phyloP scores from a whole-genome alignment of 1,139 yeast genomes.

The Candida buenavistaensis region DNA sequence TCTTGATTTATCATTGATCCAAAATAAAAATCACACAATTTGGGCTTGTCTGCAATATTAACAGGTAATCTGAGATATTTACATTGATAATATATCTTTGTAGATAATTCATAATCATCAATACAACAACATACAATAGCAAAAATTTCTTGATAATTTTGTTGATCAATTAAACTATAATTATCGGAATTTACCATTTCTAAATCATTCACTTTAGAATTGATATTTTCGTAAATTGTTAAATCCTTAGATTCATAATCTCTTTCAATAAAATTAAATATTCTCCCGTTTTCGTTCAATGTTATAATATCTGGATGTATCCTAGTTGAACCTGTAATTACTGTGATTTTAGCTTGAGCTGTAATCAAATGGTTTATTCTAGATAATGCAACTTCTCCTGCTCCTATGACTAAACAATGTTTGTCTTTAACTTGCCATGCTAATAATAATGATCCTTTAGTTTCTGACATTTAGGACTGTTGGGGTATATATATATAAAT shows the following conservation, averaged over 20 bases:
- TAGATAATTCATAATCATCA: constrained; percentile 65
- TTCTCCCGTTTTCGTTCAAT: constrained; percentile 40
- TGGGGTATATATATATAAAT: neutral
- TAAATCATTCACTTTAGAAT: constrained; percentile 14
- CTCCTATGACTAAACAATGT: constrained; percentile 75
- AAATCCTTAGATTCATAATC: constrained; percentile 47
- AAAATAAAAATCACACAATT: constrained; percentile 80
- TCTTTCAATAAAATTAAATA: constrained; percentile 42
- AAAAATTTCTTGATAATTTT: constrained; percentile 43
- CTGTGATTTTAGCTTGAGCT: constrained; percentile 71
- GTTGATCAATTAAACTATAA: constrained; percentile 33
- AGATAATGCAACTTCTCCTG: constrained; percentile 79
- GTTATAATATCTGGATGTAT: constrained; percentile 46
- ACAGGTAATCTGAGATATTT: constrained; percentile 60
- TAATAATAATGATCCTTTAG: constrained; percentile 58
- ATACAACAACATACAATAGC: constrained; percentile 74
- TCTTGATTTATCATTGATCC: constrained; percentile 79
- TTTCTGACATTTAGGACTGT: constrained; percentile 9
- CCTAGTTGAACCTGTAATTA: constrained; percentile 50
- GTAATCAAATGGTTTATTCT: constrained; percentile 64
- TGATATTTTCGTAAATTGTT: constrained; percentile 44
- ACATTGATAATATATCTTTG: constrained; percentile 60
- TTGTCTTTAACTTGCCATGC: constrained; percentile 72
- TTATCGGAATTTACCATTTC: constrained; percentile 26
- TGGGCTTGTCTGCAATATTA: constrained; percentile 84